Evolutionary conservation across 108 stramenopile species (phyloP).

Genomic region (Cyclotella sp.): DNA sequence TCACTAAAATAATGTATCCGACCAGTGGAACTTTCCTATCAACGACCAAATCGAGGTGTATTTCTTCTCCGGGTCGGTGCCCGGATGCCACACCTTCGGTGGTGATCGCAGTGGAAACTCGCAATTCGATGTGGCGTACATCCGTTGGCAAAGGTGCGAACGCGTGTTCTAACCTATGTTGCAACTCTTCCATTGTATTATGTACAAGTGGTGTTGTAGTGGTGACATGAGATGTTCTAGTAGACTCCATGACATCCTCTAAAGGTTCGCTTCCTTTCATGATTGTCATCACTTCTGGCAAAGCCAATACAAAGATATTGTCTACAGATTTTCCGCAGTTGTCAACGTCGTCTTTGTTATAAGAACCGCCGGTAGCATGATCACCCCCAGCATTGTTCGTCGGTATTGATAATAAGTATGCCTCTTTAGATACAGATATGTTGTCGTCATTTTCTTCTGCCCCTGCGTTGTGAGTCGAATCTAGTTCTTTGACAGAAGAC

Average conservation of each 20-base stretch:
- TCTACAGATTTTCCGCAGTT: neutral
- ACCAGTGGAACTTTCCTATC: slow-evolving; percentile 44
- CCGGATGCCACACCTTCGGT: neutral
- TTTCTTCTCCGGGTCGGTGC: slow-evolving; percentile 10
- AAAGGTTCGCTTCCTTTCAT: neutral
- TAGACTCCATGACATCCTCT: neutral
- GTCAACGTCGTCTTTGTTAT: neutral
- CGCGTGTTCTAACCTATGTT: slow-evolving; percentile 21
- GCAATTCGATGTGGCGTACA: slow-evolving; percentile 43
- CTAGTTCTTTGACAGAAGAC: neutral
- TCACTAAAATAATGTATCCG: slow-evolving; percentile 58
- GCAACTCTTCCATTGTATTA: slow-evolving; percentile 1
- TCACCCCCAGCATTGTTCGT: neutral
- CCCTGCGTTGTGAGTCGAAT: neutral
- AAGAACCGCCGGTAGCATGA: neutral
- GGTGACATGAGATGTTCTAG: slow-evolving; percentile 18
- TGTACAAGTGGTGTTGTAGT: neutral
- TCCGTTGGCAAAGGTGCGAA: slow-evolving; percentile 45
- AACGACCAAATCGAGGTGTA: slow-evolving; percentile 46
- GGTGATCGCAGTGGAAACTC: slow-evolving; percentile 30
- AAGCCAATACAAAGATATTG: slow-evolving; percentile 42
- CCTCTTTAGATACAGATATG: slow-evolving; percentile 25
- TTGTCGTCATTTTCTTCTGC: neutral
- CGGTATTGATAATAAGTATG: slow-evolving; percentile 40
- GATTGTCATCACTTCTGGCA: slow-evolving; percentile 40